Evolutionary conservation across 148 eudicot genomes (phyloP).

Genomic region (Arbutus unedo): DNA sequence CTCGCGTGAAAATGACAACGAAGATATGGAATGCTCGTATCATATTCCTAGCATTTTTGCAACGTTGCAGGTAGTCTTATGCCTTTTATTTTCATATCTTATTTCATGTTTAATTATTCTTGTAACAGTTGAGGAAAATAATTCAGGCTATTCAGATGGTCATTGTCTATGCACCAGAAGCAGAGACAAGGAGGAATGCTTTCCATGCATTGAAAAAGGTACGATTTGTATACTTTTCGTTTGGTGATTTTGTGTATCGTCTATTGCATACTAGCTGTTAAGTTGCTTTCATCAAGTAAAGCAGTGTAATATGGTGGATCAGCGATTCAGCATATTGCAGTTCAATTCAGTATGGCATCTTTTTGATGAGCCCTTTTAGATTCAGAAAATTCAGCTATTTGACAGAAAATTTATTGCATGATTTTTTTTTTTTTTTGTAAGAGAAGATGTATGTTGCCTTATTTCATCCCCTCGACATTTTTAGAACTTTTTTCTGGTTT

Average conservation of each 20-base stretch:
- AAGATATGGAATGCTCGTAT: slow-evolving; percentile 37
- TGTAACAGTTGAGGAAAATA: slow-evolving; percentile 29
- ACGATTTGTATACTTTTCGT: slow-evolving; percentile 14
- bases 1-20: slow-evolving; percentile 27
- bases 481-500: not conserved
- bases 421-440: not conserved
- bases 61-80: slow-evolving; percentile 63
- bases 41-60: slow-evolving; percentile 44
- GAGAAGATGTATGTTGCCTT: not conserved
- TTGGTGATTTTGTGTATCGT: not conserved
- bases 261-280: not conserved
- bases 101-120: slow-evolving; percentile 17
- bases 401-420: not conserved
- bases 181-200: slow-evolving; percentile 58
- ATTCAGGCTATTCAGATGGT: slow-evolving; percentile 67
- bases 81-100: not conserved
- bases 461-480: not conserved
- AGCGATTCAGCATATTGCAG: slow-evolving; percentile 8
- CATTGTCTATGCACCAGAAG: slow-evolving; percentile 74
- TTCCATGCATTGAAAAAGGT: slow-evolving; percentile 77
- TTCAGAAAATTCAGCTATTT: not conserved
- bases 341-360: not conserved
- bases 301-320: slow-evolving; percentile 3
- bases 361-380: not conserved
- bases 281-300: slow-evolving; percentile 7